Evolutionary conservation across 1,139 yeast species (phyloP), one percentile per base, ranked within the genome.

Genomic region (Pichia sp.): DNA sequence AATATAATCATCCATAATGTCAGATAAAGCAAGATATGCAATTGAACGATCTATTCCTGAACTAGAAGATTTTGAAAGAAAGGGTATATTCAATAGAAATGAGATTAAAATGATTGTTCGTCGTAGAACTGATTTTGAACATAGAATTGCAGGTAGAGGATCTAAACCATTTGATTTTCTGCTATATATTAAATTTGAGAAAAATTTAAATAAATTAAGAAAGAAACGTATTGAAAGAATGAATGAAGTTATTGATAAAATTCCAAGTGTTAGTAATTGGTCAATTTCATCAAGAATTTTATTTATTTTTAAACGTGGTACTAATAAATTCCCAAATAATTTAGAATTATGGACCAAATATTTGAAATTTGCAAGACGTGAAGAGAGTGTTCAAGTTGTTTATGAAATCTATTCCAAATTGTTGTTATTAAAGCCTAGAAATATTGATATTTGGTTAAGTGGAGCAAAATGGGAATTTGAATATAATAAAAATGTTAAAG

Each of bases 381-480:
- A 80, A 51, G 87, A 88, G 23, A 83, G 96, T 18, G 79, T 84
- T 54, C 84, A 85, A 58, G 83, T 83, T 41, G 79, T 88, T n/a
- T 89, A 87, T 63, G 82, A 80, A 56, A 81, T 88, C 8, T 88
- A 89, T 64, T 82, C 94, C 3, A 77, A 80, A 51, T 72, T 92
- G 58, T 72, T 94, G 58, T 89, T 84, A 66, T 70, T 88, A 54
- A 97, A 92, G 62, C 97, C 98, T n/a, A 77, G 87, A 47, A 86
- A 89, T 61, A 78, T 89, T 2, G 84, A 83, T 58, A 86, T 94
- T 15, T 94, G 98, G 98, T 78, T 92, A 46, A 79, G 89, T 60
- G 97, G 97, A 24, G 97, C 97, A 43, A 87, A 87, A 63, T 89
- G 88, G 66, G 97, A 94, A 68, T 82, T 87, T 59, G 96, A 92